A percentile compares a stretch with the other conserved stretches of the same genome.
phyloP scores from a whole-genome alignment of 441 rosid genomes.

The Pelargonium fulgidum region DNA sequence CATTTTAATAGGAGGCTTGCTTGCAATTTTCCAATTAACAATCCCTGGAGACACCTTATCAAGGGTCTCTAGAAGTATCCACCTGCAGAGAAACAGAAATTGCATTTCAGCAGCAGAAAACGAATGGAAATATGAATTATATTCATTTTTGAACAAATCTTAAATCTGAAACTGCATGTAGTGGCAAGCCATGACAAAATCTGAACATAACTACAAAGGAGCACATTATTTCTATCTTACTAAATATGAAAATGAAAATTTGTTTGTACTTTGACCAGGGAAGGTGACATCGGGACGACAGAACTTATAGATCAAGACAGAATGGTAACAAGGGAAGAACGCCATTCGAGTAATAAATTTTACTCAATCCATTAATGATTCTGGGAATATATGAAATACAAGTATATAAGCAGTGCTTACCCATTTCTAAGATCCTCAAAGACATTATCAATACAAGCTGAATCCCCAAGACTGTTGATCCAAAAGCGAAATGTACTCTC shows the following conservation, averaged over 20 bases:
- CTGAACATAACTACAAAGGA: background rate
- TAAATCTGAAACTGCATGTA: background rate
- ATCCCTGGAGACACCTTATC: conserved; percentile 68
- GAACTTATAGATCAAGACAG: background rate
- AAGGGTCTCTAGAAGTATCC: conserved; percentile 64
- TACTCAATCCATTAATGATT: background rate
- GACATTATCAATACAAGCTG: conserved; percentile 70
- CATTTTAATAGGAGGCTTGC: conserved; percentile 68
- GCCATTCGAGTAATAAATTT: background rate
- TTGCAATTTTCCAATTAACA: conserved; percentile 65
- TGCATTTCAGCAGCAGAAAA: conserved; percentile 12
- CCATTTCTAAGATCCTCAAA: conserved; percentile 97
- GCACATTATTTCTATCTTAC: background rate
- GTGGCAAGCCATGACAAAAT: conserved; percentile 2
- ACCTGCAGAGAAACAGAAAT: conserved; percentile 34
- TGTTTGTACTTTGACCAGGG: too few relatives aligned
- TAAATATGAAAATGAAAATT: too few relatives aligned
- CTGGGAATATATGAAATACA: background rate
- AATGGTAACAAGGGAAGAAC: background rate
- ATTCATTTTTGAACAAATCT: background rate
- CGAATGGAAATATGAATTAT: background rate
- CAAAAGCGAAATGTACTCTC: conserved; percentile 98
- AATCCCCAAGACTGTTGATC: conserved; percentile 92
- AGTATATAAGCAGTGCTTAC: conserved; percentile 26
- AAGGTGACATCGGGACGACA: background rate